Percentiles rank a stretch among this genome's conserved stretches.
Conservation (phyloP, 345 rosid genomes). For the Balakata baccata region DNA sequence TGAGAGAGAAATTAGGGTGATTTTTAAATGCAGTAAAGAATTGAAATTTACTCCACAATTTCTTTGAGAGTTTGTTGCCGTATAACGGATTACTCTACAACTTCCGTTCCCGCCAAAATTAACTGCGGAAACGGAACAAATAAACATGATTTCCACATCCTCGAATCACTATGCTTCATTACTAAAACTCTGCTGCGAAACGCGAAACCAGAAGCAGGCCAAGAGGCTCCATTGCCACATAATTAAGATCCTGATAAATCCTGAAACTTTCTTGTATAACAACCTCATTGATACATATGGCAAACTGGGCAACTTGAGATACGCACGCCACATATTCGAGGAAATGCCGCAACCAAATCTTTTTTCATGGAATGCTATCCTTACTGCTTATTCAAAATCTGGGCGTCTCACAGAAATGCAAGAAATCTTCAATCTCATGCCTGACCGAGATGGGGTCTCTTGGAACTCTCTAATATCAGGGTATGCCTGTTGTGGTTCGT, state of each 20-base stretch:
- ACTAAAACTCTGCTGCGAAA: slow-evolving; percentile 52
- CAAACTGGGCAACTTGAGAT: slow-evolving; percentile 34
- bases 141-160: slow-evolving; percentile 10
- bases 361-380: slow-evolving; percentile 82
- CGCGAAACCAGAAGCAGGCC: slow-evolving; percentile 37
- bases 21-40: not conserved
- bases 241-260: slow-evolving; percentile 41
- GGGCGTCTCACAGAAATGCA: slow-evolving; percentile 54
- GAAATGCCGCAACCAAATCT: slow-evolving; percentile 51
- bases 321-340: slow-evolving; percentile 72
- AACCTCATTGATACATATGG: slow-evolving; percentile 42
- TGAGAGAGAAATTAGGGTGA: too few species aligned
- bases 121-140: not conserved
- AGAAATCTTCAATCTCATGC: slow-evolving; percentile 51
- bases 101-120: slow-evolving; percentile 11
- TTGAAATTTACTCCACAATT: not conserved
- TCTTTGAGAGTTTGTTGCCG: not conserved
- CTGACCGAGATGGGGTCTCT: slow-evolving; percentile 61
- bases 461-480: slow-evolving; percentile 86
- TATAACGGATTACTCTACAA: not conserved
- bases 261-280: slow-evolving; percentile 57
- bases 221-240: slow-evolving; percentile 62
- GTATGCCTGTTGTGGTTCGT: slow-evolving; percentile 46
- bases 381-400: slow-evolving; percentile 67
- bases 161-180: slow-evolving; percentile 48